These are phyloP conservation scores for Verticillium longisporum DNA, from an alignment of 2,329 filamentous ascomycete genomes.

Conservation along the genomic window DNA sequence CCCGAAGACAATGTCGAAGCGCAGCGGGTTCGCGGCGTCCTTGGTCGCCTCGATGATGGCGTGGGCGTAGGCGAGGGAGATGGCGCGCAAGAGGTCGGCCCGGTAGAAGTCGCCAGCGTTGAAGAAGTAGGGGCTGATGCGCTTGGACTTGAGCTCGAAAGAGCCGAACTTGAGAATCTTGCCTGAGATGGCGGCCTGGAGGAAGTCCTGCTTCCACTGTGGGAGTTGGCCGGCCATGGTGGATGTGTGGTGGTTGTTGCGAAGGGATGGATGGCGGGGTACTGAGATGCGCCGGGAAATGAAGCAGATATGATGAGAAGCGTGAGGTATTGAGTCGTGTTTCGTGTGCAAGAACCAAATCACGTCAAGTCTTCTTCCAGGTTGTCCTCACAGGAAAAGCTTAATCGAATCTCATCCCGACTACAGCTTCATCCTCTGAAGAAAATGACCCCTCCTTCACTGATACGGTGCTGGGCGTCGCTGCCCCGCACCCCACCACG, in stretches of 20 bases:
- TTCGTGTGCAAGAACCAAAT: too few relatives aligned
- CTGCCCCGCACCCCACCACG: slow-evolving; percentile 2
- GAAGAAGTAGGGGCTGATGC: slow-evolving; percentile 94
- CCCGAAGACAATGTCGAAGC: slow-evolving; percentile 83
- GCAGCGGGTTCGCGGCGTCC: slow-evolving; percentile 29
- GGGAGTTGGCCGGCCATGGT: slow-evolving; percentile 40
- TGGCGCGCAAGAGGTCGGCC: slow-evolving; percentile 67
- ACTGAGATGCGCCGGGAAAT: too few relatives aligned
- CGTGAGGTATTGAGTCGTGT: neutral
- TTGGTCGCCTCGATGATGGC: slow-evolving; percentile 46
- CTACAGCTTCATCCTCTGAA: neutral
- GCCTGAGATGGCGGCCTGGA: slow-evolving; percentile 60
- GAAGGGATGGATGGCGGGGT: neutral
- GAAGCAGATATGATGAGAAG: too few relatives aligned
- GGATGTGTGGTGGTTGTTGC: neutral
- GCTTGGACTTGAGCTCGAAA: slow-evolving; percentile 88
- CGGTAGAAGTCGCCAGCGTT: slow-evolving; percentile 89
- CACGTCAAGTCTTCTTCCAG: too few relatives aligned
- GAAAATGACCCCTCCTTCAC: neutral
- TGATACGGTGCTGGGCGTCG: neutral
- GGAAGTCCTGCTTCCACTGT: slow-evolving; percentile 66
- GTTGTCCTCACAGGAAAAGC: slow-evolving; percentile 6
- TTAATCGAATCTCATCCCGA: slow-evolving; percentile 4
- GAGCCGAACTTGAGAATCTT: slow-evolving; percentile 73
- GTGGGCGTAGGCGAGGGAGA: slow-evolving; percentile 74